A percentile compares a stretch with the other conserved stretches of the same genome.
Evolutionary conservation across 83 land plant genomes (phyloP).

Genomic region (Picea abies): DNA sequence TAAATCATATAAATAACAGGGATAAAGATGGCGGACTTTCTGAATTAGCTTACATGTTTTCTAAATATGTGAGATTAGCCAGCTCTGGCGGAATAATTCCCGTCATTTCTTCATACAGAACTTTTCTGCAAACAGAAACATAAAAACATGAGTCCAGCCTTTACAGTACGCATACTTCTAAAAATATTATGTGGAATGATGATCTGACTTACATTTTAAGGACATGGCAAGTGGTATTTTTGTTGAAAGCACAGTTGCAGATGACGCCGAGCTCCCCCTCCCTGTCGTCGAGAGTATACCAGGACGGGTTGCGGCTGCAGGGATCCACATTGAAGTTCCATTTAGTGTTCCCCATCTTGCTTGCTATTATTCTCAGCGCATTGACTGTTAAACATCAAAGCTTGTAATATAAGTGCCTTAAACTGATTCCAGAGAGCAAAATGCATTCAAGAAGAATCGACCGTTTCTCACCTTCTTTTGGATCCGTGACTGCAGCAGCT

Average conservation of each 20-base stretch:
- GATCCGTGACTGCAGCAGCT: no score
- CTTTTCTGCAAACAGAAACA: neutral
- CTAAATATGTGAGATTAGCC: constrained; percentile 11
- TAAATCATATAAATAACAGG: neutral
- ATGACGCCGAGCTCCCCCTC: neutral
- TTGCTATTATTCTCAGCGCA: neutral
- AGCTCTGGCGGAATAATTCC: constrained; percentile 6
- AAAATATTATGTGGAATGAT: neutral
- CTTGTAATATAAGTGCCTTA: no score
- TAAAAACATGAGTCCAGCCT: neutral
- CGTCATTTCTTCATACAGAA: neutral
- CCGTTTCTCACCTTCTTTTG: no score
- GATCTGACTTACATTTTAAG: neutral
- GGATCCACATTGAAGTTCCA: constrained; percentile 16
- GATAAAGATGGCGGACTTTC: no score
- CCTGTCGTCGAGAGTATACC: neutral
- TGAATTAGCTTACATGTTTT: neutral
- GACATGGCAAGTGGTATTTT: no score
- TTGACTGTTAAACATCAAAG: neutral
- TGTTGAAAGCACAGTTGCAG: neutral
- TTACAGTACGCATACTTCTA: neutral
- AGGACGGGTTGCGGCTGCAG: neutral
- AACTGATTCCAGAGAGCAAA: no score
- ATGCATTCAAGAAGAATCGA: no score
- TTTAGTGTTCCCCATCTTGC: neutral